Conservation (phyloP, 1,139 yeast genomes). For the Geotrichum reessii region DNA sequence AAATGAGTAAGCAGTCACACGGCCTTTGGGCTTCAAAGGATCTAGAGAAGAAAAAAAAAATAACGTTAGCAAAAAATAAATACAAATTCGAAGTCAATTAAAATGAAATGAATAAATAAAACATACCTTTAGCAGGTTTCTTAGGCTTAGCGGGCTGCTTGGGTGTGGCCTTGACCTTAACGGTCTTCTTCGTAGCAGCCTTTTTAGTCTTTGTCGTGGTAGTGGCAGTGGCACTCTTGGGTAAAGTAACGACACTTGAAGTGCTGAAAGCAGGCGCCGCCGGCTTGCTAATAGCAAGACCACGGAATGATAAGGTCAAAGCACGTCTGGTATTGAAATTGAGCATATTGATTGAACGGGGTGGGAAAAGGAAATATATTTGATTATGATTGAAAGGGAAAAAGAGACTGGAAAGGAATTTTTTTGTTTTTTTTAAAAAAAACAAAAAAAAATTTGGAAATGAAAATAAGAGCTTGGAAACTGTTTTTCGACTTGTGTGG, state of each 20-base stretch:
- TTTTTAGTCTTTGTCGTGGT: neutral
- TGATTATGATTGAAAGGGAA: neutral
- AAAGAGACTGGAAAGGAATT: neutral
- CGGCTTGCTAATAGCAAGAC: neutral
- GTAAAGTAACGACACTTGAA: neutral
- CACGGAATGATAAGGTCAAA: neutral
- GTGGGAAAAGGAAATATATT: neutral
- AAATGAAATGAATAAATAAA: neutral
- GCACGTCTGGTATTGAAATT: neutral
- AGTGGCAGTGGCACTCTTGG: neutral
- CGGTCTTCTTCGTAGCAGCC: neutral
- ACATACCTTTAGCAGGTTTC: neutral
- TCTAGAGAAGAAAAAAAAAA: neutral
- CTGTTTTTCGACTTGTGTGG: neutral
- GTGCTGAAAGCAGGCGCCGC: neutral
- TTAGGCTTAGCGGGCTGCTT: neutral
- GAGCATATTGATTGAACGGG: neutral
- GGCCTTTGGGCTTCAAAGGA: neutral
- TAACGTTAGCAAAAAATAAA: neutral
- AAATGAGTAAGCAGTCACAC: neutral
- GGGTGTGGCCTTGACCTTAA: neutral
- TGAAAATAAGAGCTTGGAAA: neutral
- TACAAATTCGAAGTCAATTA: neutral
- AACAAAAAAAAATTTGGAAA: neutral
- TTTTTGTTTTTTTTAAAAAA: neutral